Percentiles rank a stretch among this genome's conserved stretches.
phyloP scores from a whole-genome alignment of 352 stramenopile species.

The Pythium biforme region DNA sequence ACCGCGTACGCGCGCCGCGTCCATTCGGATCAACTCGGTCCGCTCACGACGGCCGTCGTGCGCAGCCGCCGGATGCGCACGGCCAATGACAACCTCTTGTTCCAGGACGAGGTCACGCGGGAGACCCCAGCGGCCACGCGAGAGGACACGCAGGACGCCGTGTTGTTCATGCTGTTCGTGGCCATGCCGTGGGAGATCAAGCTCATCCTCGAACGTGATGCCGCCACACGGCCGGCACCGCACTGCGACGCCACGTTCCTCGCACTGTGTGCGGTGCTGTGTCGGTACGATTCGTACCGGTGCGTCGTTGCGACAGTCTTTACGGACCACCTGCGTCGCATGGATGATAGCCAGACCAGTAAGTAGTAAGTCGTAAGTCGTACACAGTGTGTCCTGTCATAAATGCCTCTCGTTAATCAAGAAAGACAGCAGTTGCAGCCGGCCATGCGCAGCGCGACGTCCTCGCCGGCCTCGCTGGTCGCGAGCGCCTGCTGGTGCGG shows the following conservation, averaged over 20 bases:
- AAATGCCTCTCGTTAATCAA: too few relatives aligned
- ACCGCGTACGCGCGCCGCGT: not conserved
- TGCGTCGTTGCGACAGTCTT: too few relatives aligned
- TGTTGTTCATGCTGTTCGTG: not conserved
- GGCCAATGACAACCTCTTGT: too few relatives aligned
- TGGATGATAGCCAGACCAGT: too few relatives aligned
- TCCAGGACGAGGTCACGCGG: too few relatives aligned
- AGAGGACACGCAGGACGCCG: not conserved
- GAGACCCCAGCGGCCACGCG: too few relatives aligned
- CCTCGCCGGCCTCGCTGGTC: constrained; percentile 2
- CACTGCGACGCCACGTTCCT: not conserved
- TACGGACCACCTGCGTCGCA: too few relatives aligned
- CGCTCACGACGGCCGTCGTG: not conserved
- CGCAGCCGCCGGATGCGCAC: too few relatives aligned
- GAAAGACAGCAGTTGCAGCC: constrained; percentile 58
- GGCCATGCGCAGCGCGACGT: constrained; percentile 28
- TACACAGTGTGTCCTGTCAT: too few relatives aligned
- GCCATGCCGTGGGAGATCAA: not conserved
- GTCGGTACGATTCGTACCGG: not conserved
- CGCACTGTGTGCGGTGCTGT: not conserved
- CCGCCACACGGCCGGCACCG: too few relatives aligned
- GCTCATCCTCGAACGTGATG: not conserved
- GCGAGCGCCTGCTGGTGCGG: constrained; percentile 37
- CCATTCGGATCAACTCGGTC: not conserved
- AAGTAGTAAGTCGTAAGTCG: too few relatives aligned